Evolutionary conservation across 2,329 filamentous ascomycete species (phyloP), one percentile per base, ranked within the genome.

Genomic region (Epichloe aotearoae): DNA sequence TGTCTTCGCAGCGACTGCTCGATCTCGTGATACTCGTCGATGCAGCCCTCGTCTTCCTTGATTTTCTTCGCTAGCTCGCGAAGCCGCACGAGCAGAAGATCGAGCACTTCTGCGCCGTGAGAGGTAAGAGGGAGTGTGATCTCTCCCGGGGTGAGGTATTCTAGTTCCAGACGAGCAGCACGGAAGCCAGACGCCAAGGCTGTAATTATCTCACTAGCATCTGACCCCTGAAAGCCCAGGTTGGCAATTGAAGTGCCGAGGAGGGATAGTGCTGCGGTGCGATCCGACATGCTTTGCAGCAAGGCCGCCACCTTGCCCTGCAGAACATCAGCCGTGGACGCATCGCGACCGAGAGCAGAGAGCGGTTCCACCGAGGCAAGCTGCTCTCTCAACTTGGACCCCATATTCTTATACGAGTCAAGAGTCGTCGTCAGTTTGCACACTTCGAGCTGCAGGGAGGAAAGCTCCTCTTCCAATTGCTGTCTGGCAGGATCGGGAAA

Each of bases 121-220:
- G 73, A 72, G 0, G 70, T 71, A 0, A 80, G 64, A 0, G 77
- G 75, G 0, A 80, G 68, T 0, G 70, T 58, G n/a, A 75, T 66
- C 59, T 83, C 79, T 5, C 79, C 79, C 0, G 79, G 79, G 0
- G 73, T 76, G 19, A 82, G 69, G 57, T 82, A 82, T 61, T 83
- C 80, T 2, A 83, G 72, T 56, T 83, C 79, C 0, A 82, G 65
- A 1, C 80, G 73, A 1, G 79, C 79, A 2, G 73, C 62, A 19
- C 79, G 75, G 64, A 83, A 76, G 2, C 73, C 69, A 2, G 66
- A 54, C 0, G 69, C 61, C 12, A 83, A 69, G 0, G 72, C 68
- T 1, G 66, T 54, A 7, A 82, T 59, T 51, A 76, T 71, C n/a
- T 73, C 72, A n/a, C 64, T 50, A 0, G 73, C 69, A 53, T 77